These are phyloP conservation scores for Crithidia expoeki DNA, from an alignment of 208 protist species.

Conservation along the genomic window DNA sequence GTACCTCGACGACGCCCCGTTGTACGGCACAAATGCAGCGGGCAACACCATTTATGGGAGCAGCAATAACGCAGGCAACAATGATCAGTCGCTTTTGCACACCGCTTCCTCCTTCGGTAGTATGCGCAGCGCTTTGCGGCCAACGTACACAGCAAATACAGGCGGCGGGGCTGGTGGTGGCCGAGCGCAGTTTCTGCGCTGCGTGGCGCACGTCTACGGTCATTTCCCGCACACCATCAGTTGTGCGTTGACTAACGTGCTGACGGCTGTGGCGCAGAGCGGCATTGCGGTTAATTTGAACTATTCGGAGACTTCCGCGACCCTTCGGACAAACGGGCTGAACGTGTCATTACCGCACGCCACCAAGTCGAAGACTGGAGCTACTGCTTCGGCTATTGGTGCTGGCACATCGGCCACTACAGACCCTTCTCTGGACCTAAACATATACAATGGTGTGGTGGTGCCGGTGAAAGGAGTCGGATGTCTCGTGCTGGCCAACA, in stretches of 20 bases:
- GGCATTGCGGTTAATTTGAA: slow-evolving; percentile 72
- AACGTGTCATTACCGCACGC: not conserved
- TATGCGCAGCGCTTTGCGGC: no score
- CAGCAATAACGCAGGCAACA: not conserved
- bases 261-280: slow-evolving; percentile 59
- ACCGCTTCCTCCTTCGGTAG: not conserved
- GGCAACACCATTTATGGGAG: no score
- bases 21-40: not conserved
- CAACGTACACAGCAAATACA: no score
- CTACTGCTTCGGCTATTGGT: not conserved
- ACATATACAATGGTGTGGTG: slow-evolving; percentile 51
- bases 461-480: slow-evolving; percentile 64
- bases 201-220: slow-evolving; percentile 57
- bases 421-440: slow-evolving; percentile 14
- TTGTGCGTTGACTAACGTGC: slow-evolving; percentile 48
- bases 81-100: not conserved
- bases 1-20: slow-evolving; percentile 47
- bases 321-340: slow-evolving; percentile 7
- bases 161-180: not conserved
- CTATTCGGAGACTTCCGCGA: slow-evolving; percentile 21
- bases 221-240: slow-evolving; percentile 68
- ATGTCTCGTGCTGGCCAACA: slow-evolving; percentile 74
- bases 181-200: slow-evolving; percentile 50
- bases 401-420: not conserved
- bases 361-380: not conserved